Percentiles rank a stretch among this genome's conserved stretches.
Evolutionary conservation across 805 yeast species (phyloP).

Genomic region (Metschnikowia corniflorae): DNA sequence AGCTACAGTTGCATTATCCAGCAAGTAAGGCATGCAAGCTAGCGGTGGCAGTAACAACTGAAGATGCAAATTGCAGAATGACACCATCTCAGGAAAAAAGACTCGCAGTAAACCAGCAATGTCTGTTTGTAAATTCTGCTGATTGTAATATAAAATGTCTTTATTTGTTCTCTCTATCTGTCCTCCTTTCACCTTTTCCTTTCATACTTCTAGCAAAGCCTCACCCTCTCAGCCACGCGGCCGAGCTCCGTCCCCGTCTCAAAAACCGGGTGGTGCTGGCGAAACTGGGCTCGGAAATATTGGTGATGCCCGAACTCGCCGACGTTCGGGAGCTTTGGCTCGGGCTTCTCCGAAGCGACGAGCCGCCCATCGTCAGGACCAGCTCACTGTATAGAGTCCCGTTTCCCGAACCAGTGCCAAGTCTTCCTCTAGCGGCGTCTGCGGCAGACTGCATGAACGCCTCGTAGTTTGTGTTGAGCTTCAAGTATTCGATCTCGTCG

Average conservation of each 20-base stretch:
- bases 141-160: too few species aligned
- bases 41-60: too few species aligned
- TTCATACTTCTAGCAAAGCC: neutral
- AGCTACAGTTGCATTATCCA: too few species aligned
- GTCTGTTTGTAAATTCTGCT: too few species aligned
- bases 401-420: slow-evolving; percentile 1
- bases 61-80: too few species aligned
- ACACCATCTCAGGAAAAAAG: too few species aligned
- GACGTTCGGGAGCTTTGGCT: slow-evolving; percentile 18
- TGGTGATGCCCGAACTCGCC: slow-evolving; percentile 12
- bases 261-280: neutral
- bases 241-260: neutral
- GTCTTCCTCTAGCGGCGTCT: slow-evolving; percentile 12
- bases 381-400: slow-evolving; percentile 5
- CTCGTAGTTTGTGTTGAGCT: slow-evolving; percentile 34
- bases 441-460: slow-evolving; percentile 6
- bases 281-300: neutral
- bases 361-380: slow-evolving; percentile 1
- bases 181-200: neutral
- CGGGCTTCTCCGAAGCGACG: slow-evolving; percentile 16
- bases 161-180: neutral
- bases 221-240: neutral
- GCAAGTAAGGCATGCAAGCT: too few species aligned
- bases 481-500: slow-evolving; percentile 52
- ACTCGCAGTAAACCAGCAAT: too few species aligned